Base-by-base conservation (phyloP, 352 stramenopile genomes). In the Phytophthora crassamura region DNA sequence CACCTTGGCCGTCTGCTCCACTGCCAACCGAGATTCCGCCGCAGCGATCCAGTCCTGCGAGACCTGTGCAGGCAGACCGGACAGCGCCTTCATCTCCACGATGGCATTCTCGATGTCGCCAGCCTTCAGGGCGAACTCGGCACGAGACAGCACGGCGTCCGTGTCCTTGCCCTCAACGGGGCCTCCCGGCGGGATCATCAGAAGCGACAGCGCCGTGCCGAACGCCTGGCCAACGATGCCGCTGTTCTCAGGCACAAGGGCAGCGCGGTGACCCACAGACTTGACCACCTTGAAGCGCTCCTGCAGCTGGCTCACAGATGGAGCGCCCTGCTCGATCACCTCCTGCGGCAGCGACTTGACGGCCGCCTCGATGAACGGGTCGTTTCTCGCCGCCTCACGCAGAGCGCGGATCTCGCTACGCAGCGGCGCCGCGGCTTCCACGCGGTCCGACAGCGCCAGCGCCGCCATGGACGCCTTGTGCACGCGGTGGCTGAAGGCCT, bases 231-330 rank as follows among this genome's bases (percentile, higher is more conserved):
- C 84, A 7, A 89, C 59, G 25, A 95, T 83, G 4, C 86, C 84
- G 45, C 78, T 87, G 49, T 80, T 78, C 42, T 90, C 82, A 3
- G 86, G 83, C 43, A 91, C 77, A 39, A 95, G 77, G 18, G 84
- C 75, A 9, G 84, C 78, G 39, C 84, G 84, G 40, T 87, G 82
- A 20, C 81, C 85, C 14, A 88, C 78, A 43, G 80, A 84, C 63
- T 90, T 90, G 42, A 95, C 86, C 16, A 85, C 82, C 43, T 87
- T 88, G 64, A 95, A 95, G 52, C 86, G 86, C 49, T 93, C 83
- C 71, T 95, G 84, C 41, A 95, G 78, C 67, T 95, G 84, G 15
- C 74, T 63, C 7, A 95, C 84, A 9, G 84, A 95, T 16, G 86
- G 74, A 10, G 82, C 84, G 20, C 86, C 84, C 22, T 93, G 72